Evolutionary conservation across 306 rosid genomes (phyloP).

Genomic region (Malus domestica): ASM211411v1 NC_041799.1:5127001-5127500

Average conservation of each 20-base stretch:
- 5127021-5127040: neutral
- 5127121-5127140: neutral
- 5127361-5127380: conserved; percentile 20
- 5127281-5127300: neutral
- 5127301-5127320: neutral
- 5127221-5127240: neutral
- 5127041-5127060: no score
- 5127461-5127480: conserved; percentile 14
- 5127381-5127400: conserved; percentile 20
- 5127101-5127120: no score
- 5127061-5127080: no score
- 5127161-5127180: neutral
- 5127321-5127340: neutral
- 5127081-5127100: no score
- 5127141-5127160: neutral
- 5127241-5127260: neutral
- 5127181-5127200: neutral
- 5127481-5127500: conserved; percentile 36
- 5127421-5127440: conserved; percentile 27
- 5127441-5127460: conserved; percentile 17
- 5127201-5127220: neutral
- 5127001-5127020: neutral
- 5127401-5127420: conserved; percentile 51
- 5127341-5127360: neutral
- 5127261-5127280: neutral